Evolutionary conservation across 2,329 filamentous ascomycete genomes (phyloP).

Genomic region (Penicillium sp.): DNA sequence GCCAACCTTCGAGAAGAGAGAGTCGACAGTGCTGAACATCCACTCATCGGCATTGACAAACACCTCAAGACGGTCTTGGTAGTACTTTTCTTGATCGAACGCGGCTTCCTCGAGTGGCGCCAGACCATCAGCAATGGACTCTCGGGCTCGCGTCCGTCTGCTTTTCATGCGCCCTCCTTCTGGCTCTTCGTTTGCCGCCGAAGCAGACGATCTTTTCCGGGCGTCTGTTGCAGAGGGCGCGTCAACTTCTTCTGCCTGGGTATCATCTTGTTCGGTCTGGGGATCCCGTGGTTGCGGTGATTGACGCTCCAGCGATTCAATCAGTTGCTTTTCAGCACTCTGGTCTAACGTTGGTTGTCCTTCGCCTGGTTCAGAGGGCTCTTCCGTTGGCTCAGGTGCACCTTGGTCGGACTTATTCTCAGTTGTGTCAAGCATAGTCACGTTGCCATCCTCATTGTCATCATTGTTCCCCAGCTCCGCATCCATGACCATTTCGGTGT

Average conservation of each 20-base stretch:
- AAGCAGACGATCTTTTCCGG: conserved; percentile 60
- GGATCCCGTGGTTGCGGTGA: conserved; percentile 24
- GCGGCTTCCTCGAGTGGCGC: conserved; percentile 46
- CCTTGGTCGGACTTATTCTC: conserved; percentile 15
- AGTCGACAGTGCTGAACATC: conserved; percentile 53
- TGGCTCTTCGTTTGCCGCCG: conserved; percentile 55
- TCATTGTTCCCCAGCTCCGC: conserved; percentile 1
- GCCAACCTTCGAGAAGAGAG: conserved; percentile 51
- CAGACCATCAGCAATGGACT: conserved; percentile 50
- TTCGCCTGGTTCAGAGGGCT: conserved; percentile 24
- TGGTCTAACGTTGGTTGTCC: conserved; percentile 37
- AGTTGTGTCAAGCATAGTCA: conserved; percentile 17
- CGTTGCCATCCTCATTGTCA: conserved; percentile 17
- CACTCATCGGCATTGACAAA: conserved; percentile 56
- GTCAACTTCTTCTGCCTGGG: conserved; percentile 29
- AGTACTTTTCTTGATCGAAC: conserved; percentile 53
- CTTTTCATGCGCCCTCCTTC: conserved; percentile 58
- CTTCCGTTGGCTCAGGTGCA: conserved; percentile 12
- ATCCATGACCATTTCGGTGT: conserved; percentile 15
- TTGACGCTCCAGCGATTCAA: conserved; percentile 35
- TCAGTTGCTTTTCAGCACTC: conserved; percentile 37
- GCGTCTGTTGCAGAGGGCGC: conserved; percentile 38
- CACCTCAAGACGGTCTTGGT: conserved; percentile 53
- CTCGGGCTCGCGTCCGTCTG: conserved; percentile 58
- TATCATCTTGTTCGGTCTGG: conserved; percentile 21